A percentile compares a stretch with the other conserved stretches of the same genome.
Conservation (phyloP, 2,329 filamentous ascomycete species). For the Colletotrichum endophyticum region DNA sequence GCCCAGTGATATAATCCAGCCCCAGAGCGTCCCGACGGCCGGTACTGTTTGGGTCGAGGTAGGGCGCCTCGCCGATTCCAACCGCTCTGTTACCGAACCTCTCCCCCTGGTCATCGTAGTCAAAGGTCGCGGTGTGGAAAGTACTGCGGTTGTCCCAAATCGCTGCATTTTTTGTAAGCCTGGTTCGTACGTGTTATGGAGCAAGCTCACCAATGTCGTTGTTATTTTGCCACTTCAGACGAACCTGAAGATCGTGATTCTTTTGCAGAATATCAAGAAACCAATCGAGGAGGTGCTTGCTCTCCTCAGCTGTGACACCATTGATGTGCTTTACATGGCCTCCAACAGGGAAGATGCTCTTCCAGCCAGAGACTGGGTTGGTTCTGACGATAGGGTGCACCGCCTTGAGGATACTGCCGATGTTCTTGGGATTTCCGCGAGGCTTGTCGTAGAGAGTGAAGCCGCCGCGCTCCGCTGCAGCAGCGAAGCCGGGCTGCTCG, state of each 20-base stretch:
- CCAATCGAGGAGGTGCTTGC: constrained; percentile 43
- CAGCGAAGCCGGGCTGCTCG: constrained; percentile 39
- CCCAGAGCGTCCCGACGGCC: constrained; percentile 28
- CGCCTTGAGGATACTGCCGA: constrained; percentile 50
- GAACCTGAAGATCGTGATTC: constrained; percentile 55
- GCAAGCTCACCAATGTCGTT: constrained; percentile 39
- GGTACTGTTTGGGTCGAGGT: constrained; percentile 54
- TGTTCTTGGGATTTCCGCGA: constrained; percentile 44
- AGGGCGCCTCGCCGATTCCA: constrained; percentile 59
- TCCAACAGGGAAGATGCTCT: constrained; percentile 46
- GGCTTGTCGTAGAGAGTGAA: constrained; percentile 36
- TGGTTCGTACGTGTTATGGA: not conserved
- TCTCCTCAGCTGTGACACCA: constrained; percentile 46
- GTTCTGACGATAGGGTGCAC: constrained; percentile 63
- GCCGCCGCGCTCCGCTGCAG: constrained; percentile 35
- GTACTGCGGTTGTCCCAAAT: constrained; percentile 68
- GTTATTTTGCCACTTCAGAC: constrained; percentile 48
- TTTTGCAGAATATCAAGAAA: constrained; percentile 45
- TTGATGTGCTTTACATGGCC: constrained; percentile 47
- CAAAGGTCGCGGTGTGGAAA: constrained; percentile 64
- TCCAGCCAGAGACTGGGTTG: constrained; percentile 69
- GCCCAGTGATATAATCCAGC: not conserved
- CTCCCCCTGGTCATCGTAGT: constrained; percentile 57
- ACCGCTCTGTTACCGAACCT: constrained; percentile 58
- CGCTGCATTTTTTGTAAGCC: constrained; percentile 29